A percentile compares a stretch with the other conserved stretches of the same genome.
phyloP scores from a whole-genome alignment of 441 rosid genomes.

The Gossypium aridum region DNA sequence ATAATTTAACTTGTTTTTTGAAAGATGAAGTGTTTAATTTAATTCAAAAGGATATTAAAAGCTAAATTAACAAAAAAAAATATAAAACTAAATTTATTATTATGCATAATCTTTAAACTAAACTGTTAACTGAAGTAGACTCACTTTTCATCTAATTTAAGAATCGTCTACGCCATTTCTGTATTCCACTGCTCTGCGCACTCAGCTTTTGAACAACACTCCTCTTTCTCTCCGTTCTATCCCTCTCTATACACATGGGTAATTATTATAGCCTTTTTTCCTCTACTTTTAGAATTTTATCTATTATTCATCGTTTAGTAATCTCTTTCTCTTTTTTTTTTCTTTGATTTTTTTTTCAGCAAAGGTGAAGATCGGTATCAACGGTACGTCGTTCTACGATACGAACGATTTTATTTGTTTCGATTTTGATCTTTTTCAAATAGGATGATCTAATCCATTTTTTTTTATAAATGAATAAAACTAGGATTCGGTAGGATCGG shows the following conservation, averaged over 20 bases:
- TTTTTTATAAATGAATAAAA: background rate
- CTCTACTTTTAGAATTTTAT: background rate
- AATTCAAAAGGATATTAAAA: no score
- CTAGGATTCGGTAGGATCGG: conserved; percentile 63
- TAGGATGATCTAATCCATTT: background rate
- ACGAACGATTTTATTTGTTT: background rate
- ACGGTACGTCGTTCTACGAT: conserved; percentile 22
- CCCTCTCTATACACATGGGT: background rate
- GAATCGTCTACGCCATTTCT: background rate
- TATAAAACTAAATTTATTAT: no score
- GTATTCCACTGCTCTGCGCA: background rate
- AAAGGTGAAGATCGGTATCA: conserved; percentile 40
- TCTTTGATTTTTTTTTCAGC: conserved; percentile 11
- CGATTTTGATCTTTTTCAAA: background rate
- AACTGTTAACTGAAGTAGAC: no score
- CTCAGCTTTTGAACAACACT: background rate
- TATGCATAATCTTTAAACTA: no score
- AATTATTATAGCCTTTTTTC: background rate
- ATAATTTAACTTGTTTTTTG: no score
- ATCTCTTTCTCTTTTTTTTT: background rate
- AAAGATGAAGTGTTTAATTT: no score
- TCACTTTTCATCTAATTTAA: background rate
- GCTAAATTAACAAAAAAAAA: no score
- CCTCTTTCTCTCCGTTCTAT: background rate
- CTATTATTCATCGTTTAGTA: background rate